Evolutionary conservation across 768 basidiomycete genomes (phyloP).

Genomic region (Sutorius australiensis): DNA sequence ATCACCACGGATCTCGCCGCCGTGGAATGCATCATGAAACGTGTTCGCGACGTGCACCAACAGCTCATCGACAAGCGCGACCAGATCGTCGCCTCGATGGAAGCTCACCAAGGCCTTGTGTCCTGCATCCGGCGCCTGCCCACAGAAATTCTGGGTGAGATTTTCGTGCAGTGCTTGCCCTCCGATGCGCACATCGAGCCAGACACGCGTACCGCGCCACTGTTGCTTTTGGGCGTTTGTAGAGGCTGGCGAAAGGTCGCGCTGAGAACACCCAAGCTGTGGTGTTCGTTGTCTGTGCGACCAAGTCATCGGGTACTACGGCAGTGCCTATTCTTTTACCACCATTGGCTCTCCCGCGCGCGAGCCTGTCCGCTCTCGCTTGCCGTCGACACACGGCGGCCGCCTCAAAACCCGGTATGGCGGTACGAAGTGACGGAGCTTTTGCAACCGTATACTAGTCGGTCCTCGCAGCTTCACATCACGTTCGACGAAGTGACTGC

Average conservation of each 20-base stretch:
- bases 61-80: slow-evolving; percentile 11
- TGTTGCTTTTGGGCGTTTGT: slow-evolving; percentile 40
- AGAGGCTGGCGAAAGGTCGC: slow-evolving; percentile 40
- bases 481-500: slow-evolving; percentile 8
- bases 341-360: slow-evolving; percentile 22
- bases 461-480: slow-evolving; percentile 8
- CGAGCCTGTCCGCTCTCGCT: slow-evolving; percentile 19
- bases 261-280: slow-evolving; percentile 40
- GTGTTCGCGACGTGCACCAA: slow-evolving; percentile 3
- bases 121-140: slow-evolving; percentile 37
- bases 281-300: slow-evolving; percentile 39
- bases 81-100: slow-evolving; percentile 16
- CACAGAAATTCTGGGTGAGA: slow-evolving; percentile 43
- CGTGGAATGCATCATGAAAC: slow-evolving; percentile 13
- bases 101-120: slow-evolving; percentile 19
- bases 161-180: slow-evolving; percentile 40
- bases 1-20: slow-evolving; percentile 9
- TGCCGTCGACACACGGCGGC: slow-evolving; percentile 14
- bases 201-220: slow-evolving; percentile 27
- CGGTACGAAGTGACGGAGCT: slow-evolving; percentile 20
- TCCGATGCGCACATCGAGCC: slow-evolving; percentile 24
- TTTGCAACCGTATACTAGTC: slow-evolving; percentile 18
- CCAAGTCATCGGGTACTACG: slow-evolving; percentile 4
- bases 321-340: slow-evolving; percentile 12
- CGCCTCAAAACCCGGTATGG: slow-evolving; percentile 18